Conservation (phyloP, 202 grass and related monocot species). For the Brachypodium distachyon region DNA sequence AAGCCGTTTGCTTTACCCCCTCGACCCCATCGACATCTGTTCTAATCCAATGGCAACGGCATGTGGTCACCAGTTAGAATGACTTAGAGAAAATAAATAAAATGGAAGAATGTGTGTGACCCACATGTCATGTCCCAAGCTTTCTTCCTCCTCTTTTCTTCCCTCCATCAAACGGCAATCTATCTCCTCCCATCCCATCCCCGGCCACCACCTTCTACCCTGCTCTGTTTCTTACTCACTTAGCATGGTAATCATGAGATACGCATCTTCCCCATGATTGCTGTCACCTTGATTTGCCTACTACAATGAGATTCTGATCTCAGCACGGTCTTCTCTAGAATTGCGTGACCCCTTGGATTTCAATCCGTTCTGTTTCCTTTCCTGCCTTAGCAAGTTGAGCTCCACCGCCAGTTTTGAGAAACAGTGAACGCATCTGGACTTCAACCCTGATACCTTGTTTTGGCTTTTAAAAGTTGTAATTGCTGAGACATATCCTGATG, state of each 20-base stretch:
- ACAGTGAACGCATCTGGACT: slow-evolving; percentile 12
- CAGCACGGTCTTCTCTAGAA: background rate
- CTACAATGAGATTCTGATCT: background rate
- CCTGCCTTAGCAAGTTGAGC: background rate
- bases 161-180: background rate
- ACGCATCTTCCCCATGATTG: background rate
- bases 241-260: background rate
- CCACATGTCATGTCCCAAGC: background rate
- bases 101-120: background rate
- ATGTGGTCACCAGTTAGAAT: background rate
- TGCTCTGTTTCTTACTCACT: background rate
- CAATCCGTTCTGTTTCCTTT: background rate
- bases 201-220: background rate
- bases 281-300: background rate
- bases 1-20: background rate
- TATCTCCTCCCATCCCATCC: background rate
- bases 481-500: slow-evolving; percentile 39
- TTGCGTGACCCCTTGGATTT: background rate
- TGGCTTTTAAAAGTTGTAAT: slow-evolving; percentile 30
- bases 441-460: slow-evolving; percentile 36
- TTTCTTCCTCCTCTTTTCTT: background rate
- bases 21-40: background rate
- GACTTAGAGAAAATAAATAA: background rate
- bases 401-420: background rate
- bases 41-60: background rate